Evolutionary conservation across 2,329 filamentous ascomycete species (phyloP).

Genomic region (Scolecobasidium constrictum): DNA sequence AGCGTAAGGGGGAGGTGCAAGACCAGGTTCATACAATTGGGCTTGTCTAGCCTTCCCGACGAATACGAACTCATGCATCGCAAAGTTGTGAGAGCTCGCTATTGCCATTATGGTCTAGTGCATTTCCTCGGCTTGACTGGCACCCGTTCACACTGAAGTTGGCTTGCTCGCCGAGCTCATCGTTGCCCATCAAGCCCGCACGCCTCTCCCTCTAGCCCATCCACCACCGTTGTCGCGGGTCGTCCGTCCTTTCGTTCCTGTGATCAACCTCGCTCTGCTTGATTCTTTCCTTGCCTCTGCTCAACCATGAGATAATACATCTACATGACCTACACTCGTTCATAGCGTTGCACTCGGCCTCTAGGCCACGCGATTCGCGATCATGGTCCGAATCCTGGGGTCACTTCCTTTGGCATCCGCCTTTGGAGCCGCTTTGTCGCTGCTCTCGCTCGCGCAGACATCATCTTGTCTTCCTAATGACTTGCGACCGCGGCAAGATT

Average conservation of each 20-base stretch:
- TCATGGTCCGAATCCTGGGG: conserved; percentile 2
- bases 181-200: background rate
- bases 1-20: too few relatives aligned
- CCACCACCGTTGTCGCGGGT: too few relatives aligned
- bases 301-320: conserved; percentile 1
- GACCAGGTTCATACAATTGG: too few relatives aligned
- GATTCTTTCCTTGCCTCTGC: background rate
- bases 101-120: too few relatives aligned
- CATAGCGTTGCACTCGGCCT: conserved; percentile 2
- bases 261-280: background rate
- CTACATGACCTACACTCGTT: conserved; percentile 6
- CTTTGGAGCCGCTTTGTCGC: background rate
- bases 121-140: too few relatives aligned
- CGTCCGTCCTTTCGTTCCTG: background rate
- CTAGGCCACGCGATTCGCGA: conserved; percentile 3
- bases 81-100: too few relatives aligned
- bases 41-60: too few relatives aligned
- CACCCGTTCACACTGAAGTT: background rate
- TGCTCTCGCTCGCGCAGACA: background rate
- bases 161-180: background rate
- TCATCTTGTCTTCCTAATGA: background rate
- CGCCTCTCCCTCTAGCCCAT: background rate
- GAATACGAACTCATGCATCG: too few relatives aligned
- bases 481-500: background rate
- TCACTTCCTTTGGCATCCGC: conserved; percentile 3